These are phyloP conservation scores for Aspergillus luchuensis DNA, from an alignment of 2,329 filamentous ascomycete genomes.

Conservation along the genomic window DNA sequence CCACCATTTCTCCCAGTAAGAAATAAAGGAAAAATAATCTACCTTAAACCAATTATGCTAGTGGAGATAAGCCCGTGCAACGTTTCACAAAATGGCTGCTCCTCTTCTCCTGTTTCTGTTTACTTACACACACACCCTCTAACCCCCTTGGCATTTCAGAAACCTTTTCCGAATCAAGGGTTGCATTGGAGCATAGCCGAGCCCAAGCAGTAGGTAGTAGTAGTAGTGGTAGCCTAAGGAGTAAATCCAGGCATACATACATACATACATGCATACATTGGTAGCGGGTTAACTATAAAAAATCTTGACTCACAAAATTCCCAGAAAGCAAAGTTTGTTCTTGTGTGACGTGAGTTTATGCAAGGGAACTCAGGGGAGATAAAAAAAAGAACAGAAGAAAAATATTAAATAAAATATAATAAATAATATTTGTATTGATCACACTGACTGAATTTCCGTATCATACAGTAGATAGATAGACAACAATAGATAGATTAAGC, in stretches of 20 bases:
- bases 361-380: no score
- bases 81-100: conserved; percentile 32
- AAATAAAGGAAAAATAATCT: conserved; percentile 3
- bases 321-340: no score
- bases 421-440: no score
- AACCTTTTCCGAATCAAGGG: conserved; percentile 23
- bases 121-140: not conserved
- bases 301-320: no score
- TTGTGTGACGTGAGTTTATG: no score
- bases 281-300: not conserved
- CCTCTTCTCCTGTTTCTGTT: not conserved
- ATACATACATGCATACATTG: not conserved
- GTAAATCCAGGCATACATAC: not conserved
- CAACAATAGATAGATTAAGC: no score
- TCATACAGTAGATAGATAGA: no score
- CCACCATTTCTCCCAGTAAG: not conserved
- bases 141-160: conserved; percentile 10
- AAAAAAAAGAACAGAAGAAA: no score
- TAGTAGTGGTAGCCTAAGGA: no score
- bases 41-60: conserved; percentile 37
- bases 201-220: not conserved
- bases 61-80: conserved; percentile 43
- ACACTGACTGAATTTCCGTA: no score
- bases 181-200: conserved; percentile 26
- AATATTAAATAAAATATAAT: no score